phyloP scores from a whole-genome alignment of 2,329 filamentous ascomycete genomes.

The Didymella keratinophila region DNA sequence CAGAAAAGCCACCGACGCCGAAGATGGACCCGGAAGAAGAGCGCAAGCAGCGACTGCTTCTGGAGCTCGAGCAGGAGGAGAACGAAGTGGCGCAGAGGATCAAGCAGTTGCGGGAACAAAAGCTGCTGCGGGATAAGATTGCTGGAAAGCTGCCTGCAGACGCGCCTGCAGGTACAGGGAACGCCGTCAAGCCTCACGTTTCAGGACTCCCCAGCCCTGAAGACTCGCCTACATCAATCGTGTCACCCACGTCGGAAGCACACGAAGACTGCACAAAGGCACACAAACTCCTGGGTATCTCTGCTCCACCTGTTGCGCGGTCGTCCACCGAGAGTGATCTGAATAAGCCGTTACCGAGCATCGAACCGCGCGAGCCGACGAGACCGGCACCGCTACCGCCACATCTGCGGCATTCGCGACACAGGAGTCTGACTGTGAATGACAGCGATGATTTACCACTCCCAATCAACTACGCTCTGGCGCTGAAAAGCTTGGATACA shows the following conservation, averaged over 20 bases:
- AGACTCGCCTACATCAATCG: conserved; percentile 43
- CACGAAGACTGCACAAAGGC: conserved; percentile 49
- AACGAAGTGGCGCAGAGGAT: conserved; percentile 66
- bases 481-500: conserved; percentile 45
- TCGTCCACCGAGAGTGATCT: conserved; percentile 27
- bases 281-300: conserved; percentile 53
- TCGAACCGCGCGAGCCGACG: conserved; percentile 9
- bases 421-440: conserved; percentile 45
- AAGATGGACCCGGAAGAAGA: conserved; percentile 33
- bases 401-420: conserved; percentile 34
- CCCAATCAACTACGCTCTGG: conserved; percentile 52
- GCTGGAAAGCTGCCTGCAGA: conserved; percentile 43
- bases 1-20: neutral
- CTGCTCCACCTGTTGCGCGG: conserved; percentile 21
- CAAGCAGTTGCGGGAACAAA: conserved; percentile 64
- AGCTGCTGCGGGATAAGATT: conserved; percentile 61
- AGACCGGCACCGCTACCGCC: conserved; percentile 11
- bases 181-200: conserved; percentile 47
- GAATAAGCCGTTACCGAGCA: conserved; percentile 23
- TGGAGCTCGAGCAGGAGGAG: conserved; percentile 54
- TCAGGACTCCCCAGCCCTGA: conserved; percentile 42
- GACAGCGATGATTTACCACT: conserved; percentile 45
- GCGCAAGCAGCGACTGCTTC: conserved; percentile 41
- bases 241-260: conserved; percentile 44
- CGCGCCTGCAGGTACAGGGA: conserved; percentile 49